Evolutionary conservation across 2,329 filamentous ascomycete species (phyloP).

Genomic region (Talaromyces sp.): DNA sequence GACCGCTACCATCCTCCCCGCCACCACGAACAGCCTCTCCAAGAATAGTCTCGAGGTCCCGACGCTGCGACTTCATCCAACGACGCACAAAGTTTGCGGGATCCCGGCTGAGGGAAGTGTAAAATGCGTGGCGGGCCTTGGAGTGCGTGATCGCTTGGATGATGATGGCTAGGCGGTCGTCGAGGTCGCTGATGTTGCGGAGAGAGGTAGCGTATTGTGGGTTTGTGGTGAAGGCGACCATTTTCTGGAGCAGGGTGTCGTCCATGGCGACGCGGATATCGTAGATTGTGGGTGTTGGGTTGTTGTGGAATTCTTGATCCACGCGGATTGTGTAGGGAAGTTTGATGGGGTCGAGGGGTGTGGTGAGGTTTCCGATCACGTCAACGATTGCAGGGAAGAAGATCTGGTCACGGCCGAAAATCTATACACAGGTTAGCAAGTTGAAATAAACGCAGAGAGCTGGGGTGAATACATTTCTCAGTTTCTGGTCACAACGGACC

Average conservation of each 20-base stretch:
- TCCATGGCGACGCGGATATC: conserved; percentile 83
- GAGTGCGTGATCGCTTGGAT: conserved; percentile 79
- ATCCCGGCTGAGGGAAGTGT: conserved; percentile 73
- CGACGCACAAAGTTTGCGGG: conserved; percentile 79
- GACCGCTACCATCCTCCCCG: conserved; percentile 54
- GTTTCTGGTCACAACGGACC: conserved; percentile 81
- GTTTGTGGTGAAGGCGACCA: conserved; percentile 66
- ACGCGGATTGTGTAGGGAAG: conserved; percentile 92
- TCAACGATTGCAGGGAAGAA: conserved; percentile 84
- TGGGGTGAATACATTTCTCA: conserved; percentile 64
- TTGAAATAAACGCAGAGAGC: neutral
- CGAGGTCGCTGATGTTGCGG: conserved; percentile 71
- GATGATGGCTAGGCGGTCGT: conserved; percentile 81
- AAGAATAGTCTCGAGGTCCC: conserved; percentile 83
- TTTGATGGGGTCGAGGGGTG: conserved; percentile 74
- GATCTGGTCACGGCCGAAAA: conserved; percentile 72
- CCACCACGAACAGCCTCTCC: conserved; percentile 69
- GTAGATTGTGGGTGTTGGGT: conserved; percentile 78
- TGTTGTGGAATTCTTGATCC: conserved; percentile 75
- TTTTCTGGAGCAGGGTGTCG: conserved; percentile 70
- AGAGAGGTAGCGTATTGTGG: conserved; percentile 69
- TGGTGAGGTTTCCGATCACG: conserved; percentile 74
- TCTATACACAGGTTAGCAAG: conserved; percentile 45
- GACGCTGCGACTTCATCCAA: conserved; percentile 88
- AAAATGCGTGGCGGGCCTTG: conserved; percentile 88